phyloP scores from a whole-genome alignment of 371 early-diverging fungal species.

The Mortierella sp. region DNA sequence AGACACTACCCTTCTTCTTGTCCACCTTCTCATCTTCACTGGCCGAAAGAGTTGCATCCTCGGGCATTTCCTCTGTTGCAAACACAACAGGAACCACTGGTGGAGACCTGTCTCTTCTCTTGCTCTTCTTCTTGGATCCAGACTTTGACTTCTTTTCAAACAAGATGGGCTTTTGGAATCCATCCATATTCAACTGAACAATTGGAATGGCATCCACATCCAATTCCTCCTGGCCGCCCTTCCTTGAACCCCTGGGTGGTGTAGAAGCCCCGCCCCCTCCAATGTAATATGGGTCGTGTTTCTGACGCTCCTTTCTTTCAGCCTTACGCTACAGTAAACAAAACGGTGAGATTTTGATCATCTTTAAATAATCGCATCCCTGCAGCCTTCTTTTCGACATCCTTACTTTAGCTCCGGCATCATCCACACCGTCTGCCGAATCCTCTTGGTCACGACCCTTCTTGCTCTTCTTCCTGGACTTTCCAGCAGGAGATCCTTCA shows the following conservation, averaged over 20 bases:
- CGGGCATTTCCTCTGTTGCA: slow-evolving; percentile 76
- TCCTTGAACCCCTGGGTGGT: slow-evolving; percentile 35
- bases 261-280: slow-evolving; percentile 39
- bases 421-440: slow-evolving; percentile 38
- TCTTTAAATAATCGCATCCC: no score
- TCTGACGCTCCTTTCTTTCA: slow-evolving; percentile 68
- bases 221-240: slow-evolving; percentile 57
- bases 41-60: slow-evolving; percentile 64
- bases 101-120: slow-evolving; percentile 55
- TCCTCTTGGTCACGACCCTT: slow-evolving; percentile 47
- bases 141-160: slow-evolving; percentile 35
- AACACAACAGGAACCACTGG: slow-evolving; percentile 61
- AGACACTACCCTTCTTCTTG: slow-evolving; percentile 8
- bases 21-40: slow-evolving; percentile 53
- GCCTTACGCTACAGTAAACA: slow-evolving; percentile 58
- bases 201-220: slow-evolving; percentile 88
- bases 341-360: no score
- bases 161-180: slow-evolving; percentile 56
- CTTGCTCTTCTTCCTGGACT: slow-evolving; percentile 55
- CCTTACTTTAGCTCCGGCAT: slow-evolving; percentile 39
- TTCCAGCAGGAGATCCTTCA: slow-evolving; percentile 37
- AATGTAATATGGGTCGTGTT: slow-evolving; percentile 84
- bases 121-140: slow-evolving; percentile 51
- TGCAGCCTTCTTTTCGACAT: neutral
- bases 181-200: slow-evolving; percentile 76